phyloP scores from a whole-genome alignment of 345 rosid species.

The Hirschfeldia incana region DNA sequence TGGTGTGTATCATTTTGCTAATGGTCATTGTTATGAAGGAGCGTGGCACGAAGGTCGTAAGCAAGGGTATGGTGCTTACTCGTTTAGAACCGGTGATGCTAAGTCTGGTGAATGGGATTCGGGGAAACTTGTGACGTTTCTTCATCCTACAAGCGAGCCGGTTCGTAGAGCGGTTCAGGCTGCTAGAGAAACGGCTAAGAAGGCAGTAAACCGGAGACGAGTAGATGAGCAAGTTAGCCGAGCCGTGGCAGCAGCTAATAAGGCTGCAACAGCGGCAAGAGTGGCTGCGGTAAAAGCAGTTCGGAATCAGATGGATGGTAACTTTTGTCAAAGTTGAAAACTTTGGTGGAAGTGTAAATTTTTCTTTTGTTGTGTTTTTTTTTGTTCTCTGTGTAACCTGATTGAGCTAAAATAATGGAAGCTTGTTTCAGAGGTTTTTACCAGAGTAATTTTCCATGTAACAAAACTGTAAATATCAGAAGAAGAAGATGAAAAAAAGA shows the following conservation, averaged over 20 bases:
- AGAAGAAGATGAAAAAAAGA: neutral
- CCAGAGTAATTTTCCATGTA: slow-evolving; percentile 20
- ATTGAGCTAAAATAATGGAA: slow-evolving; percentile 9
- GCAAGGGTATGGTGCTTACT: slow-evolving; percentile 88
- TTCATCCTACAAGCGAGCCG: slow-evolving; percentile 50
- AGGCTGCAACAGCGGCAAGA: slow-evolving; percentile 94
- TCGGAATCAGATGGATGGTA: slow-evolving; percentile 86
- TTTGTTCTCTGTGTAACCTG: slow-evolving; percentile 34
- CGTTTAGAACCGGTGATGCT: slow-evolving; percentile 64
- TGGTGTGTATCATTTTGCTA: slow-evolving; percentile 82
- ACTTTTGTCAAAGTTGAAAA: slow-evolving; percentile 64
- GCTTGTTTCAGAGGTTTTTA: slow-evolving; percentile 37
- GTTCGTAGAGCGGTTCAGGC: slow-evolving; percentile 74
- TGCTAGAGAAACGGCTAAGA: slow-evolving; percentile 73
- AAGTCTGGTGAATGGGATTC: slow-evolving; percentile 88
- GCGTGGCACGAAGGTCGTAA: slow-evolving; percentile 97
- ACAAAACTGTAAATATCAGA: slow-evolving; percentile 31
- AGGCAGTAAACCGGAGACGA: slow-evolving; percentile 53
- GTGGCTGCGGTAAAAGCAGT: slow-evolving; percentile 95
- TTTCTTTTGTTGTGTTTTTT: neutral
- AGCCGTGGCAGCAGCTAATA: slow-evolving; percentile 69
- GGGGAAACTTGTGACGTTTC: slow-evolving; percentile 54
- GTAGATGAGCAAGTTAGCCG: slow-evolving; percentile 81
- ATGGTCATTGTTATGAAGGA: slow-evolving; percentile 93
- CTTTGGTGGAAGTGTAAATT: slow-evolving; percentile 20